Evolutionary conservation across 495 filamentous ascomycete species (phyloP).

Genomic region (Cenococcum geophilum): DNA sequence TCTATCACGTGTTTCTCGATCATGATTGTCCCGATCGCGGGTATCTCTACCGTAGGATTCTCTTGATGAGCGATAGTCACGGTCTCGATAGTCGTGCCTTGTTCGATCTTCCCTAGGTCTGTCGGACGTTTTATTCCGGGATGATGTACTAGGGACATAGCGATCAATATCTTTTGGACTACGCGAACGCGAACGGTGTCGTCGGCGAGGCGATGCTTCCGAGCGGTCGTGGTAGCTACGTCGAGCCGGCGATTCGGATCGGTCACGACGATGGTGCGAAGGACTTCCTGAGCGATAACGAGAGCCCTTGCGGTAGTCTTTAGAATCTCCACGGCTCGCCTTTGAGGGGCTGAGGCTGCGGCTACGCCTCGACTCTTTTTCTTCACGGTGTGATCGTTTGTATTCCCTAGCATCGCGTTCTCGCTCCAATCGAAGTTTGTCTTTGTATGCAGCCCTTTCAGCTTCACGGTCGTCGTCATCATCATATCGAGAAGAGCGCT

Average conservation of each 20-base stretch:
- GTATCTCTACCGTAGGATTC: background rate
- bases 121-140: conserved; percentile 3
- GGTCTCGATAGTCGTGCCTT: conserved; percentile 20
- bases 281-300: conserved; percentile 2
- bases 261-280: background rate
- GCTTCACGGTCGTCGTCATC: conserved; percentile 2
- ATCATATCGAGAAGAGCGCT: conserved; percentile 5
- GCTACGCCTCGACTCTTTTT: conserved; percentile 1
- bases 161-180: conserved; percentile 16
- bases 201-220: background rate
- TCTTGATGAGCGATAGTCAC: conserved; percentile 11
- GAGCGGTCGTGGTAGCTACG: conserved; percentile 1
- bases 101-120: background rate
- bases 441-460: background rate
- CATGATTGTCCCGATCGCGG: conserved; percentile 13
- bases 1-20: background rate
- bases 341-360: background rate
- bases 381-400: conserved; percentile 5
- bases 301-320: background rate
- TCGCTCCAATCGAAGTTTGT: conserved; percentile 7
- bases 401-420: conserved; percentile 14
- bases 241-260: conserved; percentile 1
- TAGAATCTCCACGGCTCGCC: background rate
- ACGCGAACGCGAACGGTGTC: conserved; percentile 7
- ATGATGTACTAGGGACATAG: conserved; percentile 10